Evolutionary conservation across 176 grass and related monocot genomes (phyloP).

Genomic region (Paspalum vaginatum): DNA sequence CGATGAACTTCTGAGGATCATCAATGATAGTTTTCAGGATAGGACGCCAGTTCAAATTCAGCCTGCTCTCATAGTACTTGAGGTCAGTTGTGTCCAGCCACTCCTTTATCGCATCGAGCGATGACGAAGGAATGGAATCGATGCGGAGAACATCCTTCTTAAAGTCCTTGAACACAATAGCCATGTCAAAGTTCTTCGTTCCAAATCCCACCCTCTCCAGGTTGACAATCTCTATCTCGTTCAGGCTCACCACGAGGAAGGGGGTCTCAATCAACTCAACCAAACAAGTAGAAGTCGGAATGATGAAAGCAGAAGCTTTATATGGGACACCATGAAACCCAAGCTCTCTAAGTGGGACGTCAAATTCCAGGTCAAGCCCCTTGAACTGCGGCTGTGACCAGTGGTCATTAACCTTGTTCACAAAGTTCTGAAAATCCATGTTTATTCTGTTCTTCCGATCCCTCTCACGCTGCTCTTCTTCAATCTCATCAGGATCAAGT

Average conservation of each 20-base stretch:
- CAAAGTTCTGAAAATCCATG: constrained; percentile 83
- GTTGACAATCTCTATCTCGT: constrained; percentile 95
- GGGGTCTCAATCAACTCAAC: constrained; percentile 82
- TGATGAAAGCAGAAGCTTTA: constrained; percentile 82
- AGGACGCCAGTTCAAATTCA: constrained; percentile 90
- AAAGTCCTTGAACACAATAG: constrained; percentile 96
- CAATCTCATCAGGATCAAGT: constrained; percentile 91
- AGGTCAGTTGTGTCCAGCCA: constrained; percentile 94
- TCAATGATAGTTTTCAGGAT: constrained; percentile 91
- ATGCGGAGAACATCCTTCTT: constrained; percentile 86
- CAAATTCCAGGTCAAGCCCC: constrained; percentile 74
- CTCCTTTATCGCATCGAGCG: constrained; percentile 83
- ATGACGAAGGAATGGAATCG: constrained; percentile 79
- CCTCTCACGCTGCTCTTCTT: constrained; percentile 94
- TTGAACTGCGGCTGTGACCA: constrained; percentile 81
- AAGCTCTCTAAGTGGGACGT: constrained; percentile 76
- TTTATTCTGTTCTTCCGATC: constrained; percentile 80
- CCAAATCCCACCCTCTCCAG: constrained; percentile 89
- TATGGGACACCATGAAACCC: constrained; percentile 90
- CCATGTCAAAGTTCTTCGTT: constrained; percentile 93
- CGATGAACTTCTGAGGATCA: constrained; percentile 85
- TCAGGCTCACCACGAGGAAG: constrained; percentile 72
- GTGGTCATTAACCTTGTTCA: constrained; percentile 80
- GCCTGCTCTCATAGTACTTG: constrained; percentile 90
- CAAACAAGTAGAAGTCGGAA: constrained; percentile 85